Evolutionary conservation across 768 basidiomycete genomes (phyloP).

Genomic region (Phallus indusiatus): DNA sequence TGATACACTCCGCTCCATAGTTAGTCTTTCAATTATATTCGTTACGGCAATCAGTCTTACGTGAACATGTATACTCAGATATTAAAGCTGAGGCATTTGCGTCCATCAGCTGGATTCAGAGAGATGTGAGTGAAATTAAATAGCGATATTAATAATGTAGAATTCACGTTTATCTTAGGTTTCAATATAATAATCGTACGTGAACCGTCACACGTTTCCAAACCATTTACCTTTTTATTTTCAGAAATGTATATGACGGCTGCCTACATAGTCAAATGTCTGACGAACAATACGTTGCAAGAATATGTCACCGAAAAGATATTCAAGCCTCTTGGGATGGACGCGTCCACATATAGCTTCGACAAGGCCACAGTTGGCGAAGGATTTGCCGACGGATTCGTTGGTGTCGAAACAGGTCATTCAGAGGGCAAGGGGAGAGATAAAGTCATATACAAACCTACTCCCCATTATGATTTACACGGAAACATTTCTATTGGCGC

Average conservation of each 20-base stretch:
- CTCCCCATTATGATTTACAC: slow-evolving; percentile 25
- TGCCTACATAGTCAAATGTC: slow-evolving; percentile 11
- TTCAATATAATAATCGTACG: slow-evolving; percentile 4
- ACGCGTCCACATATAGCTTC: slow-evolving; percentile 28
- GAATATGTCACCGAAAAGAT: slow-evolving; percentile 34
- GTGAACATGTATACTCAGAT: not conserved
- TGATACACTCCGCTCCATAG: slow-evolving; percentile 19
- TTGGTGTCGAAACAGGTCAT: slow-evolving; percentile 26
- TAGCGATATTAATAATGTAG: not conserved
- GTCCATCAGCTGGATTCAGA: slow-evolving; percentile 3
- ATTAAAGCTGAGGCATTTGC: not conserved
- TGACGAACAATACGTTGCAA: slow-evolving; percentile 24
- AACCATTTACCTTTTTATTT: not conserved
- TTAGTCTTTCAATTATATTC: slow-evolving; percentile 10
- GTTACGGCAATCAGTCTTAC: not conserved
- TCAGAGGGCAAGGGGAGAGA: slow-evolving; percentile 18
- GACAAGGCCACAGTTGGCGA: slow-evolving; percentile 24
- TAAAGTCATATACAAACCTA: not conserved
- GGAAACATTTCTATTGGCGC: slow-evolving; percentile 19
- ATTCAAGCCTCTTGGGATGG: slow-evolving; percentile 32
- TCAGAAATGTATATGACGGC: not conserved
- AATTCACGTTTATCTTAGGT: not conserved
- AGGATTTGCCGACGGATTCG: slow-evolving; percentile 8
- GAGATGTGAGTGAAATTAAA: not conserved
- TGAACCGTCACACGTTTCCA: not conserved